Evolutionary conservation across 2,329 filamentous ascomycete genomes (phyloP).

Genomic region (Fusarium sp.): DNA sequence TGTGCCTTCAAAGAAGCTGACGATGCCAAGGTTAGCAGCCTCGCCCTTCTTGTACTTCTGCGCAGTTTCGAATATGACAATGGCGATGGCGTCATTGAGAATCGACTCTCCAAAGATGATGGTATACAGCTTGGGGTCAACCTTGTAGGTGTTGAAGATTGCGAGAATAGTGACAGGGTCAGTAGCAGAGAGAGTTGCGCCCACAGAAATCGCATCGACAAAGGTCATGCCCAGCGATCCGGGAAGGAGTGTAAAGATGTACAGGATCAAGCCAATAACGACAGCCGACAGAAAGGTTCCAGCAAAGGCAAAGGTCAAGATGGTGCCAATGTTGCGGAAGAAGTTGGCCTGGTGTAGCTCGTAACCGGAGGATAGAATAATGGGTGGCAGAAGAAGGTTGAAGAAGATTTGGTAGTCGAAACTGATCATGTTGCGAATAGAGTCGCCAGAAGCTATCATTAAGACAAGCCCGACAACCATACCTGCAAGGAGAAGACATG

Average conservation of each 20-base stretch:
- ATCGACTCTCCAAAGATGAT: conserved; percentile 99
- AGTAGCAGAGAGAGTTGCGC: conserved; percentile 94
- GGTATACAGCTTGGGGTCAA: conserved; percentile 97
- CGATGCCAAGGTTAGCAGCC: conserved; percentile 74
- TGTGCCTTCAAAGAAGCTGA: conserved; percentile 89
- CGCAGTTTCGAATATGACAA: conserved; percentile 97
- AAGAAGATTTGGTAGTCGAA: conserved; percentile 99
- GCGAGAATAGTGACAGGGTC: conserved; percentile 97
- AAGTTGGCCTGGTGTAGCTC: conserved; percentile 99
- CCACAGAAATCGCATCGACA: conserved; percentile 95
- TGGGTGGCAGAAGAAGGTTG: conserved; percentile 96
- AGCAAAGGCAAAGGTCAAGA: conserved; percentile 96
- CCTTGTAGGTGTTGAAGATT: conserved; percentile 99
- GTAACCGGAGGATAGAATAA: conserved; percentile 96
- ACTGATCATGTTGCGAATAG: conserved; percentile 88
- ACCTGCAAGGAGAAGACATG: conserved; percentile 60
- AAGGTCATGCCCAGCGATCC: conserved; percentile 87
- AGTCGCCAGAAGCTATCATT: conserved; percentile 80
- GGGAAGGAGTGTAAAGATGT: conserved; percentile 86
- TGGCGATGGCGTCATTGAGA: conserved; percentile 96
- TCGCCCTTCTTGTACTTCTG: conserved; percentile 87
- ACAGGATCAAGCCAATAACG: conserved; percentile 90
- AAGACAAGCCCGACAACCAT: conserved; percentile 95
- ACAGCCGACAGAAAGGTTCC: conserved; percentile 97
- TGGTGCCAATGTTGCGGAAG: conserved; percentile 97